A percentile compares a stretch with the other conserved stretches of the same genome.
Evolutionary conservation across 208 protist species (phyloP).

Genomic region (Trypanosoma rangeli): DNA sequence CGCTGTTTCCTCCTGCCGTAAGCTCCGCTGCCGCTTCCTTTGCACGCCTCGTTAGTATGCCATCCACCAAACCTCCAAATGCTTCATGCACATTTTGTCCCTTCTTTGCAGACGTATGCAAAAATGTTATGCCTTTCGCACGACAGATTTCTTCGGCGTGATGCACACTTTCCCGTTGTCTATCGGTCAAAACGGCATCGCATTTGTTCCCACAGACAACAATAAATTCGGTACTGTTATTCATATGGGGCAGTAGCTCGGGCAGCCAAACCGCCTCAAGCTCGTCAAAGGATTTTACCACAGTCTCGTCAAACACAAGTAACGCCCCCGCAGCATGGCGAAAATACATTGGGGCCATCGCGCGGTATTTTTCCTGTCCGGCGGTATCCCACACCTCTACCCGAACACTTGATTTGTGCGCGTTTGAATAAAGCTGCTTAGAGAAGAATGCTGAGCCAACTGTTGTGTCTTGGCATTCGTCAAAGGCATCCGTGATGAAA

Average conservation of each 20-base stretch:
- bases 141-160: conserved; percentile 7
- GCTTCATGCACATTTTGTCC: conserved; percentile 16
- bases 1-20: background rate
- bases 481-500: conserved; percentile 18
- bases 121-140: conserved; percentile 10
- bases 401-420: conserved; percentile 9
- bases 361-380: conserved; percentile 47
- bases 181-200: conserved; percentile 1
- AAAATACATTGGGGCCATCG: conserved; percentile 52
- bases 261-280: conserved; percentile 14
- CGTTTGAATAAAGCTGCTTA: conserved; percentile 7
- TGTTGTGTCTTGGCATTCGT: conserved; percentile 17
- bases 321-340: conserved; percentile 34
- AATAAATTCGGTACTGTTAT: conserved; percentile 11
- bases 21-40: conserved; percentile 11
- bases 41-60: conserved; percentile 8
- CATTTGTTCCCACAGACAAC: conserved; percentile 23
- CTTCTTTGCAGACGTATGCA: conserved; percentile 22
- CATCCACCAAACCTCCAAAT: conserved; percentile 10
- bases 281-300: conserved; percentile 22
- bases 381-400: conserved; percentile 42
- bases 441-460: conserved; percentile 25
- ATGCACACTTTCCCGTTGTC: background rate
- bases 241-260: conserved; percentile 17
- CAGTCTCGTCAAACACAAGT: conserved; percentile 46